Evolutionary conservation across 2,329 filamentous ascomycete species (phyloP).

Genomic region (Beauveria brongniartii): DNA sequence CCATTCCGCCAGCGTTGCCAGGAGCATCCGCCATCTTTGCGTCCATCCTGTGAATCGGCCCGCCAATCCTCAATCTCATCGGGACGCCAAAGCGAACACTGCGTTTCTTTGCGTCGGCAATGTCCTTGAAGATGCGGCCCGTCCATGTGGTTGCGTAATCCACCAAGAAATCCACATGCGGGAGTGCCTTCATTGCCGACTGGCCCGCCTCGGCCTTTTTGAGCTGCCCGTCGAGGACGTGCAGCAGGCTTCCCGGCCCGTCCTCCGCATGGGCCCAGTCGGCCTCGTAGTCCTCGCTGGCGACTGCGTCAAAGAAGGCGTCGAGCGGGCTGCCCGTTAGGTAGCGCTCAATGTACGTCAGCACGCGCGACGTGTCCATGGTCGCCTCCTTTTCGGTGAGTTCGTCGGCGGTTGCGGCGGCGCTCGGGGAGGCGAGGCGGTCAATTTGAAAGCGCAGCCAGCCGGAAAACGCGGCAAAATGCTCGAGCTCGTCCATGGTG

Average conservation of each 20-base stretch:
- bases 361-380: slow-evolving; percentile 63
- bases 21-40: slow-evolving; percentile 42
- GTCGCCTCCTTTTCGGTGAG: slow-evolving; percentile 68
- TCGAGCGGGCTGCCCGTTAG: slow-evolving; percentile 59
- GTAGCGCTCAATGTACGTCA: slow-evolving; percentile 69
- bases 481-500: slow-evolving; percentile 66
- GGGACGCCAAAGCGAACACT: slow-evolving; percentile 59
- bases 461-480: slow-evolving; percentile 69
- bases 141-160: slow-evolving; percentile 50
- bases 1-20: slow-evolving; percentile 28
- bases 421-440: slow-evolving; percentile 55
- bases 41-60: slow-evolving; percentile 44
- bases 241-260: slow-evolving; percentile 36
- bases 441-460: slow-evolving; percentile 85
- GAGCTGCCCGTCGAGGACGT: slow-evolving; percentile 42
- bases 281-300: slow-evolving; percentile 41
- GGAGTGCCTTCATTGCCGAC: slow-evolving; percentile 41
- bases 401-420: slow-evolving; percentile 56
- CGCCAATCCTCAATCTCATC: slow-evolving; percentile 35
- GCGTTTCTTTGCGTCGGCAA: slow-evolving; percentile 61
- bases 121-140: slow-evolving; percentile 53
- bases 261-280: slow-evolving; percentile 37
- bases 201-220: slow-evolving; percentile 37
- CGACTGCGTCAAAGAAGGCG: slow-evolving; percentile 47
- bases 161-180: slow-evolving; percentile 57